Evolutionary conservation across 495 filamentous ascomycete species (phyloP), one percentile per base, ranked within the genome.

Genomic region (Aspergillus bridgeri): DNA sequence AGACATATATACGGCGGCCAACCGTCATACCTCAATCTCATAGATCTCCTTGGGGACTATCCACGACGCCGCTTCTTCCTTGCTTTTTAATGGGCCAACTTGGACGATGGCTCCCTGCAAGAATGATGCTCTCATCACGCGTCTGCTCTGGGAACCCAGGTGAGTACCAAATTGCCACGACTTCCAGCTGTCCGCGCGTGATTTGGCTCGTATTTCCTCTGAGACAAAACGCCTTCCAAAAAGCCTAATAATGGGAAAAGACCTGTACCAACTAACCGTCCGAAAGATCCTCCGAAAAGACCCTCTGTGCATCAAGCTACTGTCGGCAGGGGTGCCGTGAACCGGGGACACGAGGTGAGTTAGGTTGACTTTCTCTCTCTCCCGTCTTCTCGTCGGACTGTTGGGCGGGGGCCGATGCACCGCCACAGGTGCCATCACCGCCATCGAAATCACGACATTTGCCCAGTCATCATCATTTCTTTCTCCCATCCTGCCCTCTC

Each of bases 91-190:
- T 62, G 56, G 45, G 29, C 50, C 17, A 44, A 33, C 29, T 19
- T 48, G 29, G 46, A 57, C n/a, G 24, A 65, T 65, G 62, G 47
- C 62, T 42, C 59, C 46, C 56, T 47, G 53, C 48, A 52, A 58
- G 25, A 51, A 59, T 17, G 62, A 65, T 17, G 44, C 62, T 19
- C 47, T 65, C 27, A n/a, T 76, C 48, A 70, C 67, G 19, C 68
- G 73, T 38, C 58, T 76, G 25, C 60, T 62, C 25, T 76, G 73
- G 73, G 73, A 74, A 56, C 69, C 70, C 18, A 68, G 63, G 73
- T 76, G 8, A 63, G 73, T 74, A 19, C n/a, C n/a, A n/a, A n/a
- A 5, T 54, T 48, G 23, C 27, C 21, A 42, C 22, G 4, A 3
- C 33, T 38, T 38, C 33, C 33, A 8, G 33, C 9, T 11, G 33